Base-by-base conservation (phyloP, 257 asterid genomes). In the Solanum peruvianum region DNA sequence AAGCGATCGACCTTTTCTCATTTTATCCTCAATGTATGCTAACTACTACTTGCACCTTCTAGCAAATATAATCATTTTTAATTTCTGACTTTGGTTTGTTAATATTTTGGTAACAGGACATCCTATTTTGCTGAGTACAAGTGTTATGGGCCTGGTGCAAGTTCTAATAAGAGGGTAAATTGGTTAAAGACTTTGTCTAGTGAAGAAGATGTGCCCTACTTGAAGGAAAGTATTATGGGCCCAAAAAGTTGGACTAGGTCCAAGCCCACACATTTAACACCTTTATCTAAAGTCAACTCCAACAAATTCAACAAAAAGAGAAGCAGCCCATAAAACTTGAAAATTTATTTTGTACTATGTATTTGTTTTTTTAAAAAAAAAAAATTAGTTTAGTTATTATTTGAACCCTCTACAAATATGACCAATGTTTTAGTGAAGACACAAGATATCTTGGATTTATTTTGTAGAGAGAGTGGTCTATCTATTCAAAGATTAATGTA, bases 141-240 rank as follows among this genome's bases (percentile, higher is more conserved):
- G 87, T 84, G 90, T 45, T 86, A 64, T 27, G 93, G 94, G 29
- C 80, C 90, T 1, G 92, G 94, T 47, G 91, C 93, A 18, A 8
- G 66, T 14, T 49, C 83, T 16, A 62, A 83, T 5, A 76, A 60
- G 7, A 89, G 94, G 70, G 93, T 91, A 11, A 27, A 88, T 6
- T 91, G 94, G 94, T 88, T 90, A 3, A 86, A 44, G 41, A 86
- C 33, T 35, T 86, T 92, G 16, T 86, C 92, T 6, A 29, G 71
- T 18, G 31, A 58, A 44, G 91, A 92, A 60, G 94, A 73, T 18
- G 88, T 66, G 23, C 91, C 93, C 5, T 91, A 87, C 66, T 82
- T 92, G 88, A 87, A 62, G n/a, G 75, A 83, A 42, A 73, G 39
- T 8, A 80, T 78, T 5, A 87, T 88, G 37, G 90, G 91, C 44